Base-by-base conservation (phyloP, 1,284 basidiomycete species). In the Trichosporon asahii region DNA sequence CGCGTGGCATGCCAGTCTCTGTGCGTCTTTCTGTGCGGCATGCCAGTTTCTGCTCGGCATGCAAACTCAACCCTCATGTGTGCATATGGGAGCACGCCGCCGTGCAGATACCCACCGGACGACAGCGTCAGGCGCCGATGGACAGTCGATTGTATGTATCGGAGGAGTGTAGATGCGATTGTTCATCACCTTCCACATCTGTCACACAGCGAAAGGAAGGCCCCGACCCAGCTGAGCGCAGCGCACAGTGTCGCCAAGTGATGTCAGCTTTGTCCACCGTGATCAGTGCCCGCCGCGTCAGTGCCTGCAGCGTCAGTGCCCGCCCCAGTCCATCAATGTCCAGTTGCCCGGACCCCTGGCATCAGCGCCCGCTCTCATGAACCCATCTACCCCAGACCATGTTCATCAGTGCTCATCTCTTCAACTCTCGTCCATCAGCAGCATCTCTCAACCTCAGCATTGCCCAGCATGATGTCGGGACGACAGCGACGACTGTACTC, bases 131-230 rank as follows among this genome's bases (percentile, higher is more conserved):
- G 46, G n/a, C 21, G 46, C 21, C 21, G 3, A 25, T 53, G 21
- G 49, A 53, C 23, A 53, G 49, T 53, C 49, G 49, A 53, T 53
- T 53, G 49, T 53, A 53, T 53, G 49, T 53, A 53, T 53, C 21
- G 21, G 21, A 53, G 46, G 21, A 53, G 46, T 44, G 40, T 44
- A 46, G 49, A 53, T 23, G 49, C 49, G 23, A 53, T 53, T 53
- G 49, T 53, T 18, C 49, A n/a, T 44, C 40, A 44, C 49, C 5
- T 21, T 46, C 18, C 44, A 46, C 44, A 18, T 46, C 18, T n/a
- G 44, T 46, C 44, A 53, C 23, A 21, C 49, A 12, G 23, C 18
- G 46, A 18, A 21, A 18, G n/a, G n/a, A n/a, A 53, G 49, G 49
- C n/a, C 49, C 49, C 49, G 49, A 23, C 21, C 12, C 46, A 23